Percentiles rank a stretch among this genome's conserved stretches.
Conservation (phyloP, 768 basidiomycete genomes). For the Exidia glandulosa region DNA sequence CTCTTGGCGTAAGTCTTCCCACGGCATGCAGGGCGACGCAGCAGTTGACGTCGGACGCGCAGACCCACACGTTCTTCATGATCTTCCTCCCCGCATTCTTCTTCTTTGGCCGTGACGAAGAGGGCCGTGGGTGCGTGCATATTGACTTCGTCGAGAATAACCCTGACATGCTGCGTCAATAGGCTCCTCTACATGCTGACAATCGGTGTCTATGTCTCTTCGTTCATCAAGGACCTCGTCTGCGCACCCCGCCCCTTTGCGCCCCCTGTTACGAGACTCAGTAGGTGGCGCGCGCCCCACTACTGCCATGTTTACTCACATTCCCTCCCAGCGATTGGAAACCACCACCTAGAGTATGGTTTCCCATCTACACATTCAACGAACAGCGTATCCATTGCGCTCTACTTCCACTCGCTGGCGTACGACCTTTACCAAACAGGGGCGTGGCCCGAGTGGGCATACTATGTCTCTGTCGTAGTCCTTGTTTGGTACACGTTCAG, state of each 20-base stretch:
- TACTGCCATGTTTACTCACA: neutral
- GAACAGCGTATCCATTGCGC: slow-evolving; percentile 79
- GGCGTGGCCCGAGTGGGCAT: neutral
- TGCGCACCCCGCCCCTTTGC: slow-evolving; percentile 86
- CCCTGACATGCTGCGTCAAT: slow-evolving; percentile 6
- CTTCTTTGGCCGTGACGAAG: slow-evolving; percentile 71
- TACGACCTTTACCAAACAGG: neutral
- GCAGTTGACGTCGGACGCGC: neutral
- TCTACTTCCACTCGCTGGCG: slow-evolving; percentile 43
- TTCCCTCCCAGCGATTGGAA: slow-evolving; percentile 47
- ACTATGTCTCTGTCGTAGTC: slow-evolving; percentile 23
- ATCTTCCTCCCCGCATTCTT: slow-evolving; percentile 72
- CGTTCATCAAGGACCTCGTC: slow-evolving; percentile 78
- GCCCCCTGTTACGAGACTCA: slow-evolving; percentile 83
- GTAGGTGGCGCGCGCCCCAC: slow-evolving; percentile 31
- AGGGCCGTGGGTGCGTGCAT: slow-evolving; percentile 52
- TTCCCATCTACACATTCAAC: slow-evolving; percentile 95
- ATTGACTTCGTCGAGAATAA: neutral
- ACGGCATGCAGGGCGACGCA: neutral
- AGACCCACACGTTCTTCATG: slow-evolving; percentile 90
- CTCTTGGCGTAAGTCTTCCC: slow-evolving; percentile 33
- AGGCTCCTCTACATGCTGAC: slow-evolving; percentile 64
- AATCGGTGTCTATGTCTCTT: slow-evolving; percentile 77
- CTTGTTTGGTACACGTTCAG: slow-evolving; percentile 52
- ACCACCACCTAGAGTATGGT: slow-evolving; percentile 83